A percentile compares a stretch with the other conserved stretches of the same genome.
These are phyloP conservation scores for Penicillium steckii DNA, from an alignment of 495 filamentous ascomycete genomes.

Conservation along the genomic window DNA sequence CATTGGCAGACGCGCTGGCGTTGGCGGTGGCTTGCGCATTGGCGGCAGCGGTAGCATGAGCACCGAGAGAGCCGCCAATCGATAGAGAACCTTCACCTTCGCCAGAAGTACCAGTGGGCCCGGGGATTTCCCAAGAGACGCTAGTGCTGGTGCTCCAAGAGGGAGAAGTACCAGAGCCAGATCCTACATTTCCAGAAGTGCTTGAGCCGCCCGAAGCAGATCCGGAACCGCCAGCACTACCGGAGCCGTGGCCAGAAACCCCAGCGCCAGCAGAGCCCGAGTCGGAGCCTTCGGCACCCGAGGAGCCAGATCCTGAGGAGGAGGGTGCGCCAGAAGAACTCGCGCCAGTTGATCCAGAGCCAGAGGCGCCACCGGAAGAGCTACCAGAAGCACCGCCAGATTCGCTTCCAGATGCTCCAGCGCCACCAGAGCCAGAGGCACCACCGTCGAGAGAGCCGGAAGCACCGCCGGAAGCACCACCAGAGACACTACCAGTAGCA, in stretches of 20 bases:
- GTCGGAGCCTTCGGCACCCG: conserved; percentile 6
- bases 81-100: conserved; percentile 1
- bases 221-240: conserved; percentile 18
- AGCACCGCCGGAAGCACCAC: background rate
- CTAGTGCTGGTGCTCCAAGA: conserved; percentile 13
- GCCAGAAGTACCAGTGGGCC: conserved; percentile 5
- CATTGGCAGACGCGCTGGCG: conserved; percentile 2
- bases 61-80: background rate
- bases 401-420: too few relatives aligned
- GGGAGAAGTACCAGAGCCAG: conserved; percentile 8
- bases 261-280: conserved; percentile 13
- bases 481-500: background rate
- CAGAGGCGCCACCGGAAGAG: conserved; percentile 3
- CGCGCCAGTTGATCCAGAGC: conserved; percentile 6
- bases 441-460: too few relatives aligned
- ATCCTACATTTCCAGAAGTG: conserved; percentile 7
- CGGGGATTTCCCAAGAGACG: background rate
- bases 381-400: background rate
- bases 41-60: background rate
- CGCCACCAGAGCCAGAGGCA: background rate
- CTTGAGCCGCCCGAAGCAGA: conserved; percentile 10
- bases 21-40: background rate
- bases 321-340: conserved; percentile 9
- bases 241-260: conserved; percentile 10
- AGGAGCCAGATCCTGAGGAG: conserved; percentile 3